Evolutionary conservation across 768 basidiomycete genomes (phyloP).

Genomic region (Serendipita sp.): DNA sequence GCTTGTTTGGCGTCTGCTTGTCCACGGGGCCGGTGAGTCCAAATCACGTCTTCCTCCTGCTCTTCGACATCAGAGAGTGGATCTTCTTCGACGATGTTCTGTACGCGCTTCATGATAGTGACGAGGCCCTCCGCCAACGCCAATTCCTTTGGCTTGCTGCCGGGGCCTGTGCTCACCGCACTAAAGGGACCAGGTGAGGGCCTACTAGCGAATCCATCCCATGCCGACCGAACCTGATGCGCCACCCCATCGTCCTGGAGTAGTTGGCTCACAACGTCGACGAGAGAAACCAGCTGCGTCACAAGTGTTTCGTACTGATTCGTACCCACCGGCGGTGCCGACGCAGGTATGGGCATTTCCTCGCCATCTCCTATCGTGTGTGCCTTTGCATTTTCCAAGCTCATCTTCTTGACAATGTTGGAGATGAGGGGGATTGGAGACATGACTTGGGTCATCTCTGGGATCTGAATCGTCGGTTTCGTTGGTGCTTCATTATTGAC

Average conservation of each 20-base stretch:
- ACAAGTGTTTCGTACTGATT: neutral
- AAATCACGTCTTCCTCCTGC: neutral
- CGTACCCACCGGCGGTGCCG: neutral
- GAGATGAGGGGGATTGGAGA: conserved; percentile 1
- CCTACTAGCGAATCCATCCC: neutral
- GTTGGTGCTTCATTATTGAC: neutral
- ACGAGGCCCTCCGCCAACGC: neutral
- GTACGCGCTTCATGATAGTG: neutral
- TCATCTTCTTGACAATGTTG: conserved; percentile 1
- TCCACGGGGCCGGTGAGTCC: neutral
- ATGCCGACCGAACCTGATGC: neutral
- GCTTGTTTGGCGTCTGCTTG: neutral
- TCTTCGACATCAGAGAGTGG: neutral
- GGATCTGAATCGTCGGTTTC: neutral
- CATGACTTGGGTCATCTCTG: neutral
- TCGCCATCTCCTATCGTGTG: neutral
- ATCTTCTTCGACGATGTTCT: neutral
- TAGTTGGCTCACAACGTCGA: neutral
- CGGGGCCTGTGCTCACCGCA: neutral
- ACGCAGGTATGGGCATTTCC: neutral
- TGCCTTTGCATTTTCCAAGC: neutral
- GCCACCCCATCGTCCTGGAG: neutral
- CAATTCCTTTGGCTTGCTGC: neutral
- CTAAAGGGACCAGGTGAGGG: neutral
- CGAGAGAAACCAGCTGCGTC: neutral